Conservation (phyloP, 176 grass and related monocot genomes). For the Juncus effusus region DNA sequence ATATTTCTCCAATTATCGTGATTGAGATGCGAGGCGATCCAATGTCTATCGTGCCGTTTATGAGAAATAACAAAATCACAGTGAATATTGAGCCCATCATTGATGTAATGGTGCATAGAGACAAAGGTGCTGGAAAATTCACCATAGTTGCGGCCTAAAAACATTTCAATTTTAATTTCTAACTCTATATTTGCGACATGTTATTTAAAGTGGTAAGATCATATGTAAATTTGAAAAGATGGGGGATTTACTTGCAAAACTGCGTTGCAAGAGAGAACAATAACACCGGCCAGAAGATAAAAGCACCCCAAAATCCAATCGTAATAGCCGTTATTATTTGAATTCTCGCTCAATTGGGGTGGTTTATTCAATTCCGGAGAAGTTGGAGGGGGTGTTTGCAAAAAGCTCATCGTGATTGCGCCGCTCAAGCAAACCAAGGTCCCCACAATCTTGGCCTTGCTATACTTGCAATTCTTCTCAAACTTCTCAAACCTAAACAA, state of each 20-base stretch:
- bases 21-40: slow-evolving; percentile 27
- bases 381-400: slow-evolving; percentile 30
- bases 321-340: slow-evolving; percentile 7
- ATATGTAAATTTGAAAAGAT: neutral
- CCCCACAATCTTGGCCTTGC: slow-evolving; percentile 50
- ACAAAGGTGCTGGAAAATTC: slow-evolving; percentile 43
- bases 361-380: neutral
- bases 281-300: slow-evolving; percentile 35
- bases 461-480: slow-evolving; percentile 49
- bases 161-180: neutral
- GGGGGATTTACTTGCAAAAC: slow-evolving; percentile 48
- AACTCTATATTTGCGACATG: neutral
- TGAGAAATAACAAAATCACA: slow-evolving; percentile 22
- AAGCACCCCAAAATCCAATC: slow-evolving; percentile 62
- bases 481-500: slow-evolving; percentile 56
- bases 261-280: slow-evolving; percentile 33
- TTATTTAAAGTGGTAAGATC: neutral
- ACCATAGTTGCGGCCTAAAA: slow-evolving; percentile 37
- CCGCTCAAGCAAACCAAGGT: slow-evolving; percentile 58
- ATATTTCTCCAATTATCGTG: slow-evolving; percentile 19
- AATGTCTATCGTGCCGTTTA: slow-evolving; percentile 37
- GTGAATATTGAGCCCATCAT: slow-evolving; percentile 44
- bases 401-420: slow-evolving; percentile 52
- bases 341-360: neutral
- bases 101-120: slow-evolving; percentile 26